Conservation (phyloP, 495 filamentous ascomycete species). For the Penicillium paradoxum region DNA sequence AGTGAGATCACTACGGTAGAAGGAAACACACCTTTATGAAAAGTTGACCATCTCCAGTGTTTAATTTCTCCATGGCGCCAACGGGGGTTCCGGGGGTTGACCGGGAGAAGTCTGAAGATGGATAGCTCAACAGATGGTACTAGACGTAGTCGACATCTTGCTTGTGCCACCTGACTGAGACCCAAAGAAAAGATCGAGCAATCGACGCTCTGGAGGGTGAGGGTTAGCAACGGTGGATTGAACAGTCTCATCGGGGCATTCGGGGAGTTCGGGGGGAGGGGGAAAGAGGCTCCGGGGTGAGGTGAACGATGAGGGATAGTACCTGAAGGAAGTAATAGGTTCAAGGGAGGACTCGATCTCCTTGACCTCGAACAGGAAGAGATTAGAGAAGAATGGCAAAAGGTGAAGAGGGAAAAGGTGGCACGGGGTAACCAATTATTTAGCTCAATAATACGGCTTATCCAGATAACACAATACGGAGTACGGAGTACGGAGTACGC, state of each 20-base stretch:
- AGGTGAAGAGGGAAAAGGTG: conserved; percentile 13
- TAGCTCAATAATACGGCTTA: conserved; percentile 20
- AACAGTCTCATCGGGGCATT: conserved; percentile 11
- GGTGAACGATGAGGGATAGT: neutral
- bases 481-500: no score
- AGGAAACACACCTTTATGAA: conserved; percentile 68
- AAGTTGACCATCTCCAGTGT: conserved; percentile 79
- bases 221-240: conserved; percentile 2
- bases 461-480: conserved; percentile 17
- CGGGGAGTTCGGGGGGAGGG: conserved; percentile 1
- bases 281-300: neutral
- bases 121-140: conserved; percentile 34
- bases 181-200: conserved; percentile 7
- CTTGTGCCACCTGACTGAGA: conserved; percentile 20
- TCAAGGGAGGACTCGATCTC: neutral
- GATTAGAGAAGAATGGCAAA: conserved; percentile 9
- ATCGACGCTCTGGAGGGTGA: conserved; percentile 6
- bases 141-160: conserved; percentile 41
- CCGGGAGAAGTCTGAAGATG: conserved; percentile 35
- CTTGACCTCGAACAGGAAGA: neutral
- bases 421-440: conserved; percentile 33
- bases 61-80: conserved; percentile 47
- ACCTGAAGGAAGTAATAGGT: conserved; percentile 16
- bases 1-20: neutral
- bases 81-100: conserved; percentile 21